Evolutionary conservation across 2,329 filamentous ascomycete genomes (phyloP).

Genomic region (Colletotrichum lini): DNA sequence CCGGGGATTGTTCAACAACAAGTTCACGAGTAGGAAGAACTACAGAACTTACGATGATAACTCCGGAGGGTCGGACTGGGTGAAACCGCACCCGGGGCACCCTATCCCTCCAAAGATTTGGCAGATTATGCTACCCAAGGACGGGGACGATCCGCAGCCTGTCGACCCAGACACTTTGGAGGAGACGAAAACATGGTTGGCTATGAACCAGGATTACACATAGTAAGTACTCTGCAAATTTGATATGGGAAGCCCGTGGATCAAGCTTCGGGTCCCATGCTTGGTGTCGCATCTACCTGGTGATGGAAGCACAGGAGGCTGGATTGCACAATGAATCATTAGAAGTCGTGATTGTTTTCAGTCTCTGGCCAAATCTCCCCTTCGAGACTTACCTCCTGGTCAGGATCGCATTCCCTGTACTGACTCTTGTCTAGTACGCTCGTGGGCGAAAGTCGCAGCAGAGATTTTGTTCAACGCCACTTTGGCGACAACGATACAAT

Average conservation of each 20-base stretch:
- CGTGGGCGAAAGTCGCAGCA: conserved; percentile 45
- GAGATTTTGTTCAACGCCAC: conserved; percentile 45
- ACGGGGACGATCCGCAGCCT: background rate
- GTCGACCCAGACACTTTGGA: conserved; percentile 3
- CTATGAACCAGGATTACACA: conserved; percentile 35
- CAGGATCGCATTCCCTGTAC: too few species aligned
- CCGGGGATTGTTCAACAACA: background rate
- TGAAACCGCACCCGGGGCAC: background rate
- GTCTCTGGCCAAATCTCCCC: too few species aligned
- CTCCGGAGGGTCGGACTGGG: background rate
- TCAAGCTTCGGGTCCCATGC: background rate
- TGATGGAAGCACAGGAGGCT: too few species aligned
- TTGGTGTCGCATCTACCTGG: too few species aligned
- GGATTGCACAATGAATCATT: too few species aligned
- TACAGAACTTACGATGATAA: background rate
- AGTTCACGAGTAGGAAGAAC: background rate
- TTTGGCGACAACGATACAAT: conserved; percentile 38
- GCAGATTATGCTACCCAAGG: conserved; percentile 39
- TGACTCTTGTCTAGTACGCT: conserved; percentile 43
- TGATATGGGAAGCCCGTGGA: background rate
- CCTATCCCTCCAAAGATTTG: conserved; percentile 35
- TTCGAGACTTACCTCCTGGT: too few species aligned
- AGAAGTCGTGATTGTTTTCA: too few species aligned
- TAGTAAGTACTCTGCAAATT: conserved; percentile 20
- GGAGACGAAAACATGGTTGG: conserved; percentile 40